A percentile compares a stretch with the other conserved stretches of the same genome.
phyloP scores from a whole-genome alignment of 768 basidiomycete species.

The Xerocomellus dryophilus region DNA sequence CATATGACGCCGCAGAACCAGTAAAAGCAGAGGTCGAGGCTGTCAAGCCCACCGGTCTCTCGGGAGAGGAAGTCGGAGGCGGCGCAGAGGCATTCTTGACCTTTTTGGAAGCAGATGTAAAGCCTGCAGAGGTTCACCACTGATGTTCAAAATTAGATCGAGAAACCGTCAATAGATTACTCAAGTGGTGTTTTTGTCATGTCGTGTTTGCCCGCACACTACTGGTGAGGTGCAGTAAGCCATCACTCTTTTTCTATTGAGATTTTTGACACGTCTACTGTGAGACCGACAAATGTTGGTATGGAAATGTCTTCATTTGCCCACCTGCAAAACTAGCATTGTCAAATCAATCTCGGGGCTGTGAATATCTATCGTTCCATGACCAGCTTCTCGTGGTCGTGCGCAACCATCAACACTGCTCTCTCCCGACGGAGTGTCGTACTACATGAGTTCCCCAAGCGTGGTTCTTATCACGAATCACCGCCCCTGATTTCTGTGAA shows the following conservation, averaged over 20 bases:
- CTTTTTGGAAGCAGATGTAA: slow-evolving; percentile 80
- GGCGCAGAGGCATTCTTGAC: slow-evolving; percentile 76
- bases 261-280: background rate
- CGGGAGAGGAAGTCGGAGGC: slow-evolving; percentile 23
- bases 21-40: slow-evolving; percentile 44
- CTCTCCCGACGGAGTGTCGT: background rate
- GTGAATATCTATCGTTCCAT: background rate
- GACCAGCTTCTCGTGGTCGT: background rate
- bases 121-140: slow-evolving; percentile 60
- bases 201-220: background rate
- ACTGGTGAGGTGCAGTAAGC: background rate
- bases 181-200: background rate
- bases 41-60: slow-evolving; percentile 26
- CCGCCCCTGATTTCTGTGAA: background rate
- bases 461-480: too few species aligned
- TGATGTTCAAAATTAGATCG: slow-evolving; percentile 25
- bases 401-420: too few species aligned
- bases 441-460: background rate
- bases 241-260: background rate
- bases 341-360: background rate
- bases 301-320: background rate
- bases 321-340: background rate
- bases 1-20: slow-evolving; percentile 84
- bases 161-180: slow-evolving; percentile 19
- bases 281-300: background rate